Evolutionary conservation across 1,284 basidiomycete genomes (phyloP), one percentile per base, ranked within the genome.

Genomic region (Rhodotorula glutinis): DNA sequence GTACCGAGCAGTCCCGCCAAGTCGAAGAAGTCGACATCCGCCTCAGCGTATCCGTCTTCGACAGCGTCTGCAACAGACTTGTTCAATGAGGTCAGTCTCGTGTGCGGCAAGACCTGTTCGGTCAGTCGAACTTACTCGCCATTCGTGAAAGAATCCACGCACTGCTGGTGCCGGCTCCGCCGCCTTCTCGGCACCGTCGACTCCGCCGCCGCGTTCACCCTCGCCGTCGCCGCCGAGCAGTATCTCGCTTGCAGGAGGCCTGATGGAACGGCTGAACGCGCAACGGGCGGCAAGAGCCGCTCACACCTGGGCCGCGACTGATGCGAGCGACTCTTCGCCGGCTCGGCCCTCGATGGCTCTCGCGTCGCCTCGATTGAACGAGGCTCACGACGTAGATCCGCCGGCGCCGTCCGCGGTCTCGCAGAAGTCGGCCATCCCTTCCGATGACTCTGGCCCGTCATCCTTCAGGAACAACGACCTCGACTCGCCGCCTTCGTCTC

Each of bases 241-340:
- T 43, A 62, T 67, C 19, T 52, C 60, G 14, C 29, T 63, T 25
- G 52, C 62, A 1, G 58, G 62, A 17, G 66, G 66, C 2, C 49
- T 67, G n/a, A 52, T 67, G 43, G 62, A 60, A 38, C 51, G 66
- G 5, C 57, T 67, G 46, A 67, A 67, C n/a, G 62, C 62, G 33
- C 62, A 61, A 30, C 58, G 66, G 9, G 66, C 66, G 11, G 57
- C 65, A 4, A 49, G 63, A 19, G 51, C 40, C 0, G 44, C 60
- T 4, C 27, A 33, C 8, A 51, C 40, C 23, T 30, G 51, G 59
- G 33, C 19, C 4, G 9, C 40, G 13, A 5, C 38, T 33, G 27
- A 21, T 19, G 49, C 43, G 17, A 27, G 38, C 17, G 14, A 47
- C 23, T 27, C 23, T 38, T 38, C 33, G 33, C 33, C 33, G 33